Percentiles rank a stretch among this genome's conserved stretches.
phyloP scores from a whole-genome alignment of 805 yeast genomes.

The Wickerhamiella alocasiicola region DNA sequence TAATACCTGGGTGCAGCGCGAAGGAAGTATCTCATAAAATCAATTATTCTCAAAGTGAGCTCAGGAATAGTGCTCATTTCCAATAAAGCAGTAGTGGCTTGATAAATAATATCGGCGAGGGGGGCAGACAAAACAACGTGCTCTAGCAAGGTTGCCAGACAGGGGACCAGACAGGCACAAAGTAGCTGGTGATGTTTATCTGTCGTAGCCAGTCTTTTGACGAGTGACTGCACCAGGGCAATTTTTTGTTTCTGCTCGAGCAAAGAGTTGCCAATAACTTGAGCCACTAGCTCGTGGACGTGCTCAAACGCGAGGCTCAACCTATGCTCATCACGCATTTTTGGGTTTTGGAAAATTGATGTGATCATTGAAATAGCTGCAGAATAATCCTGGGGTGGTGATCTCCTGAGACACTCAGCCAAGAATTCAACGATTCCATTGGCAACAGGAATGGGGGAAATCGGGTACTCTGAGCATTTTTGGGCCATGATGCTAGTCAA shows the following conservation, averaged over 20 bases:
- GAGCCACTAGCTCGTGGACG: slow-evolving; percentile 14
- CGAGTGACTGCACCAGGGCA: slow-evolving; percentile 14
- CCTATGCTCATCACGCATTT: slow-evolving; percentile 13
- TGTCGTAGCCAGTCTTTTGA: slow-evolving; percentile 16
- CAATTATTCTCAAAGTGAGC: slow-evolving; percentile 8
- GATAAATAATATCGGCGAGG: slow-evolving; percentile 17
- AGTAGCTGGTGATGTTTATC: slow-evolving; percentile 12
- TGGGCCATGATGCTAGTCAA: neutral
- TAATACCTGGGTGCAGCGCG: slow-evolving; percentile 12
- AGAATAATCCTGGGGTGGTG: neutral
- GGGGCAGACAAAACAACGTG: slow-evolving; percentile 9
- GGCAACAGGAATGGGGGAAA: slow-evolving; percentile 1
- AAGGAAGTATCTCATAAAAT: slow-evolving; percentile 13
- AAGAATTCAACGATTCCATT: slow-evolving; percentile 4
- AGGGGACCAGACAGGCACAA: slow-evolving; percentile 11
- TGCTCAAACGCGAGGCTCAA: slow-evolving; percentile 12
- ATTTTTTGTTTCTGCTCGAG: slow-evolving; percentile 15
- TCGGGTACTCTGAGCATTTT: slow-evolving; percentile 3
- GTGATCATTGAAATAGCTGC: slow-evolving; percentile 4
- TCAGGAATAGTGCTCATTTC: slow-evolving; percentile 12
- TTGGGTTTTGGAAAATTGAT: slow-evolving; percentile 7
- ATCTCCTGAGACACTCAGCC: neutral
- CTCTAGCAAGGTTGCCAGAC: slow-evolving; percentile 18
- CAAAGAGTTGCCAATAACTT: slow-evolving; percentile 13
- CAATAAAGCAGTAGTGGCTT: slow-evolving; percentile 17